A percentile compares a stretch with the other conserved stretches of the same genome.
Evolutionary conservation across 2,329 filamentous ascomycete genomes (phyloP).

Genomic region (Diplodia scrobiculata): DNA sequence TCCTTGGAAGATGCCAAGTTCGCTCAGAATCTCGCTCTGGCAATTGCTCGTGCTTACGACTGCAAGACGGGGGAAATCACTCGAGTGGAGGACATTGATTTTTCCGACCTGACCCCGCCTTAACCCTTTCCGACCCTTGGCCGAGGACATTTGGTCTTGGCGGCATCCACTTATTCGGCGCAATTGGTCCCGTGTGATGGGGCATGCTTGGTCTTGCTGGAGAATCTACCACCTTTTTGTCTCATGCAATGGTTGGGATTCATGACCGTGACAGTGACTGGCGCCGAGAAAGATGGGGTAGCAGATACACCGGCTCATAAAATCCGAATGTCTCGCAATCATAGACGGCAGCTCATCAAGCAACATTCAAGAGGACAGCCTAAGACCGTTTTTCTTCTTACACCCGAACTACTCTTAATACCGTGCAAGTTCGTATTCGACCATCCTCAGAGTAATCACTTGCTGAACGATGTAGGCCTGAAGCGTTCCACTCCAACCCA

Average conservation of each 20-base stretch:
- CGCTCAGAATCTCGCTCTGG: not conserved
- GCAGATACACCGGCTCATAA: not conserved
- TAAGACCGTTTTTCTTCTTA: not conserved
- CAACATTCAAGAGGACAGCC: not conserved
- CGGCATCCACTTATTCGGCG: conserved; percentile 9
- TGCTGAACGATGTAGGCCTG: not conserved
- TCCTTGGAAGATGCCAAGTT: not conserved
- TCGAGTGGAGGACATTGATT: conserved; percentile 13
- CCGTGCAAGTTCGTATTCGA: not conserved
- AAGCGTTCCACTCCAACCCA: not conserved
- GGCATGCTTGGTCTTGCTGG: not conserved
- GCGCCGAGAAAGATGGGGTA: not conserved
- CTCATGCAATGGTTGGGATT: not conserved
- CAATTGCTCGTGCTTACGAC: conserved; percentile 1
- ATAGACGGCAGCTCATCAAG: not conserved
- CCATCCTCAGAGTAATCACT: not conserved
- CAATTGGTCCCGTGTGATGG: conserved; percentile 2
- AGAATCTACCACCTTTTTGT: not conserved
- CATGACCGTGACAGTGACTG: not conserved
- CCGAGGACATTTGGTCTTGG: not conserved
- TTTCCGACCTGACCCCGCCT: conserved; percentile 1
- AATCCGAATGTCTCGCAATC: not conserved
- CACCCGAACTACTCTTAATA: not conserved
- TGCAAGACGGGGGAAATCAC: conserved; percentile 3
- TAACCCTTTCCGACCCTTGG: not conserved